Evolutionary conservation across 257 asterid genomes (phyloP), one percentile per base, ranked within the genome.

Genomic region (Nicotiana undulata): DNA sequence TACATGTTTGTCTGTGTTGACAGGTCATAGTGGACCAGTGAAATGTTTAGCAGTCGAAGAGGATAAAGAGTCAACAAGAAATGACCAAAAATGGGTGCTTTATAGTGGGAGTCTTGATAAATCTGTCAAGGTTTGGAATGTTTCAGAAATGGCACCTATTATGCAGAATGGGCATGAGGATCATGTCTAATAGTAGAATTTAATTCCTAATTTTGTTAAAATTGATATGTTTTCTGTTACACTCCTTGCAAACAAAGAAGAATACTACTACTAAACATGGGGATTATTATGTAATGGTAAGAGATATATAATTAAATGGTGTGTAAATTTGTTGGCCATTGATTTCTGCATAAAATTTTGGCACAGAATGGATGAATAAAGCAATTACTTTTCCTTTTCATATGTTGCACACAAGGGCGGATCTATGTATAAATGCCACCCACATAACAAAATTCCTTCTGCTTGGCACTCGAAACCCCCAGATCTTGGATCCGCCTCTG

Each of bases 1-100:
- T 10, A 63, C 34, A 20, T 75, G 84, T 63, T 34, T 82, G 65
- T 82, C 81, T 11, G 51, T 76, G 6, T 82, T 82, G 67, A 63
- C 81, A 40, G 84, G 84, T 75, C 84, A 82, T 12, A 82, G 12
- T 76, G 84, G 84, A 49, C 84, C 84, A 9, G 84, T 82, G 15
- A 82, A 82, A 15, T 82, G 81, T 31, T 76, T 76, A 16, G 81
- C 81, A 17, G 84, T 76, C n/a, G 81, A 82, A 20, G 58, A 67
- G 68, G 78, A 80, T 58, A 31, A 80, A 40, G 83, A 53, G 17
- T 31, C 78, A 37, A 68, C 56, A 17, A 66, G 17, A 53, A 74
- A 56, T 74, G 61, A 74, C 32, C 1, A 49, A 74, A 79, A 79
- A 79, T 79, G 82, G 76, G 82, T 79, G 46, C 75, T 79, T 8